A percentile compares a stretch with the other conserved stretches of the same genome.
phyloP scores from a whole-genome alignment of 2,329 filamentous ascomycete genomes.

The Clathrospora elynae region DNA sequence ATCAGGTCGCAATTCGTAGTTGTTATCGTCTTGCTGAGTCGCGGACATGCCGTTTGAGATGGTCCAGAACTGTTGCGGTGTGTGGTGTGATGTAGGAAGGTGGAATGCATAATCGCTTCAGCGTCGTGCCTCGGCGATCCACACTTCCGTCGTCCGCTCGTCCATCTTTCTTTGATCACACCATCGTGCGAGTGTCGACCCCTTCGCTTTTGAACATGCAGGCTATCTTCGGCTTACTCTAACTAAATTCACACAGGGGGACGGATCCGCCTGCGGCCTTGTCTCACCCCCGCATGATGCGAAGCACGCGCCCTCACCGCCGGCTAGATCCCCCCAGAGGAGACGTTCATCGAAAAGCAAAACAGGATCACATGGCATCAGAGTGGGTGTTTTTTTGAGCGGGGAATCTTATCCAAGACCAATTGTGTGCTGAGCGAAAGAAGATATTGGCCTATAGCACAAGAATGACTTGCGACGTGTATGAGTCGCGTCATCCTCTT shows the following conservation, averaged over 20 bases:
- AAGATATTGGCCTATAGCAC: conserved; percentile 20
- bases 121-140: conserved; percentile 5
- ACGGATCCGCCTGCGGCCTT: conserved; percentile 20
- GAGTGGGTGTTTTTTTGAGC: conserved; percentile 10
- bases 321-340: conserved; percentile 24
- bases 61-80: conserved; percentile 6
- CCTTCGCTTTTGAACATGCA: conserved; percentile 11
- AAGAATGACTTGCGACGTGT: conserved; percentile 13
- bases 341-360: conserved; percentile 21
- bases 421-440: conserved; percentile 7
- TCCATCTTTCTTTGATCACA: conserved; percentile 23
- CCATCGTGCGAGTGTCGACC: conserved; percentile 24
- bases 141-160: conserved; percentile 17
- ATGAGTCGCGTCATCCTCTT: conserved; percentile 25
- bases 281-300: conserved; percentile 28
- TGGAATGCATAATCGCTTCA: conserved; percentile 4
- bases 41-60: background rate
- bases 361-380: conserved; percentile 17
- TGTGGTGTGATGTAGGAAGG: conserved; percentile 1
- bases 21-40: conserved; percentile 6
- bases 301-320: conserved; percentile 30
- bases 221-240: conserved; percentile 43
- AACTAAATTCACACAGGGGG: conserved; percentile 8
- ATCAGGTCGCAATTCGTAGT: conserved; percentile 3
- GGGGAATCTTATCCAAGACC: conserved; percentile 21